Evolutionary conservation across 2,329 filamentous ascomycete genomes (phyloP).

Genomic region (Venturia effusa): DNA sequence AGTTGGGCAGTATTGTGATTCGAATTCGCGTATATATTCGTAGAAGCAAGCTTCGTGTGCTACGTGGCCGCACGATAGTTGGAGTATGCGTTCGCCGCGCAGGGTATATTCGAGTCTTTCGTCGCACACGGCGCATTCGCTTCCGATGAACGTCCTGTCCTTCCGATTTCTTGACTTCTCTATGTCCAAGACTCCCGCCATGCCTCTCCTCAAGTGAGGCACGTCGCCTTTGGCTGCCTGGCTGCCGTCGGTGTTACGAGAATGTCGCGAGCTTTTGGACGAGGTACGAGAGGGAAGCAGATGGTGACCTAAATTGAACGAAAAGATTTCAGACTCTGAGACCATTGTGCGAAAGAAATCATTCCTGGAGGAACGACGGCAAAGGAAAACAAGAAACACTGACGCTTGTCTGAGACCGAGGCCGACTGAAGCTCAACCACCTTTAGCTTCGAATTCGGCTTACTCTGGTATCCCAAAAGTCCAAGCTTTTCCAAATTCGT

Average conservation of each 20-base stretch:
- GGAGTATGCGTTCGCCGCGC: conserved; percentile 83
- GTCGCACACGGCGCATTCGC: conserved; percentile 91
- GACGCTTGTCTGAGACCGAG: conserved; percentile 21
- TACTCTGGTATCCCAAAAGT: conserved; percentile 17
- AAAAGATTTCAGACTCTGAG: conserved; percentile 15
- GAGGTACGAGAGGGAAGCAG: not conserved
- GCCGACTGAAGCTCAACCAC: conserved; percentile 24
- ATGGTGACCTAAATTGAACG: not conserved
- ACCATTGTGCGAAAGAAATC: conserved; percentile 20
- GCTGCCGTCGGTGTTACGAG: conserved; percentile 2
- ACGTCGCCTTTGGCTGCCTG: conserved; percentile 9
- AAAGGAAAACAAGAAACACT: conserved; percentile 15
- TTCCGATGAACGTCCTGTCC: conserved; percentile 90
- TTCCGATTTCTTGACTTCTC: conserved; percentile 71
- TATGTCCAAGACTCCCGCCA: conserved; percentile 58
- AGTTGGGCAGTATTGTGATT: conserved; percentile 86
- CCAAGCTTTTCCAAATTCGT: conserved; percentile 25
- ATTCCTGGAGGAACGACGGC: conserved; percentile 17
- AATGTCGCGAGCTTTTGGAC: not conserved
- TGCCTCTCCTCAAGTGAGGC: conserved; percentile 30
- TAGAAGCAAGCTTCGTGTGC: conserved; percentile 98
- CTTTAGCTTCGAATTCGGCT: conserved; percentile 21
- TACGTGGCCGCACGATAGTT: conserved; percentile 94
- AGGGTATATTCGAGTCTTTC: conserved; percentile 93
- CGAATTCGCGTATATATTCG: conserved; percentile 91